Percentiles rank a stretch among this genome's conserved stretches.
Evolutionary conservation across 345 rosid genomes (phyloP).

Genomic region (Punica granatum): DNA sequence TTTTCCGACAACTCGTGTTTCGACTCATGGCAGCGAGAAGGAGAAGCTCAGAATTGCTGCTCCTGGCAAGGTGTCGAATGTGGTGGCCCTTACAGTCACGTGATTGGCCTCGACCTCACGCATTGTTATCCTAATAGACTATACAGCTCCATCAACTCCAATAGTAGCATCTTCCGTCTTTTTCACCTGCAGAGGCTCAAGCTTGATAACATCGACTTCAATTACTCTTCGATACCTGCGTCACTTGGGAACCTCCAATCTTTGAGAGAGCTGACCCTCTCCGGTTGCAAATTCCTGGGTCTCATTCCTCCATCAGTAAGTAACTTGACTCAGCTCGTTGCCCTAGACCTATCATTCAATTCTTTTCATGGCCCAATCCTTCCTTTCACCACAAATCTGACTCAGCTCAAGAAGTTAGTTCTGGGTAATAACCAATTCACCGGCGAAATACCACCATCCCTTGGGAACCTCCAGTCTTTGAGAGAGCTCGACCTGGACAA

Average conservation of each 20-base stretch:
- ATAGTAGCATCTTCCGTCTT: not conserved
- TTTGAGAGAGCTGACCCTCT: not conserved
- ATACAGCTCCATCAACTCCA: slow-evolving; percentile 7
- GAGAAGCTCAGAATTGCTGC: not conserved
- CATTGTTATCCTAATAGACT: not conserved
- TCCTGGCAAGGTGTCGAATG: slow-evolving; percentile 8
- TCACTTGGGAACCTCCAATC: not conserved
- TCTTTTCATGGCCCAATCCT: slow-evolving; percentile 4
- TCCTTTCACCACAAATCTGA: too few relatives aligned
- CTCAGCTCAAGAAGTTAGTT: too few relatives aligned
- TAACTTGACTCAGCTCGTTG: not conserved
- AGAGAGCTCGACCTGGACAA: not conserved
- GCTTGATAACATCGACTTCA: not conserved
- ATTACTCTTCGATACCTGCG: not conserved
- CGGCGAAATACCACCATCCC: too few relatives aligned
- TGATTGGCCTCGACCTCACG: slow-evolving; percentile 4
- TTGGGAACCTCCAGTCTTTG: slow-evolving; percentile 5
- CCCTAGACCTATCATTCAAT: not conserved
- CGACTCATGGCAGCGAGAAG: not conserved
- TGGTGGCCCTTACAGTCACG: not conserved
- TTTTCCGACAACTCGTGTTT: not conserved
- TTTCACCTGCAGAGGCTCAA: slow-evolving; percentile 1
- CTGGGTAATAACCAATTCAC: too few relatives aligned
- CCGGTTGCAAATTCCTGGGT: not conserved
- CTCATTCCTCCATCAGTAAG: not conserved